These are phyloP conservation scores for Galerina marginata DNA, from an alignment of 768 basidiomycete genomes.

Conservation along the genomic window DNA sequence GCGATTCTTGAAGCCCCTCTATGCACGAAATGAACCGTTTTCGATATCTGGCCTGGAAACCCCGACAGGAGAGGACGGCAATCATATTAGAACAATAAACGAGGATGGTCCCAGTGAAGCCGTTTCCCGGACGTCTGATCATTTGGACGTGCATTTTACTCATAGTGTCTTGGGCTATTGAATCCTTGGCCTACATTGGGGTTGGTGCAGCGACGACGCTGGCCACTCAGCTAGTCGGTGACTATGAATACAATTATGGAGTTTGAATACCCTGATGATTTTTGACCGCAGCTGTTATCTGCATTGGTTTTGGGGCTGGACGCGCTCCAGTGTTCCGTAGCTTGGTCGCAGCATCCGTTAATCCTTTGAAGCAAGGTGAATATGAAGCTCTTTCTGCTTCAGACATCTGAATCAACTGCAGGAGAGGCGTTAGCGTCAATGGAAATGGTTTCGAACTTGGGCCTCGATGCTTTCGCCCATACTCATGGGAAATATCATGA, in stretches of 20 bases:
- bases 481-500: conserved; percentile 11
- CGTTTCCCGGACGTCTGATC: conserved; percentile 1
- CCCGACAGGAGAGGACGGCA: too few species aligned
- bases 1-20: not conserved
- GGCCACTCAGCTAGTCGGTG: conserved; percentile 3
- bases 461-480: conserved; percentile 8
- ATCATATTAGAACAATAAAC: not conserved
- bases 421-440: conserved; percentile 12
- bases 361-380: conserved; percentile 12
- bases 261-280: not conserved
- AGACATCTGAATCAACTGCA: not conserved
- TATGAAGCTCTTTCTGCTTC: too few species aligned
- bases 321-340: conserved; percentile 10
- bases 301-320: conserved; percentile 10
- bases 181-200: conserved; percentile 8
- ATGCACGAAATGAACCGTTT: not conserved
- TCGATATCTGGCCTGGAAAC: not conserved
- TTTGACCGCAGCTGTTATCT: conserved; percentile 3
- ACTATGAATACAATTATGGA: not conserved
- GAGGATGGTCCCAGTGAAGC: not conserved
- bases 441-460: conserved; percentile 10
- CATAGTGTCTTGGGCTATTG: conserved; percentile 7
- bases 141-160: conserved; percentile 10
- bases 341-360: conserved; percentile 10
- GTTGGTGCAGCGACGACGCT: conserved; percentile 3